Conservation (phyloP, 129 eudicot genomes). For the Escallonia rubra region DNA sequence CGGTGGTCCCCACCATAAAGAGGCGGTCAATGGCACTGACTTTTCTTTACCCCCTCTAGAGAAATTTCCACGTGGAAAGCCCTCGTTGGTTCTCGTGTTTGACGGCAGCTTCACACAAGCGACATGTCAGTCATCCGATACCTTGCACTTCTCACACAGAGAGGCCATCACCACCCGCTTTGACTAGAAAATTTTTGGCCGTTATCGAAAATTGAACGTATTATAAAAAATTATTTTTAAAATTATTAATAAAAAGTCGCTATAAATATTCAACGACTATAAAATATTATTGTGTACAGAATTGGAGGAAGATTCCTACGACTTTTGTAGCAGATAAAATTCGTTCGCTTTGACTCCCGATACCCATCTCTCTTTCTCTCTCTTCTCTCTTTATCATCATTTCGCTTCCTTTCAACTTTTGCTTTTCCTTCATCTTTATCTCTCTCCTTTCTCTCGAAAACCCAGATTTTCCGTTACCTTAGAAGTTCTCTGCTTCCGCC, state of each 20-base stretch:
- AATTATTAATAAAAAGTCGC: too few species aligned
- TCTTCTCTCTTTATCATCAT: slow-evolving; percentile 5
- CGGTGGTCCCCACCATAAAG: neutral
- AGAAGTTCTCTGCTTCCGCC: too few species aligned
- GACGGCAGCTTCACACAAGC: slow-evolving; percentile 27
- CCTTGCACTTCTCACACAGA: neutral
- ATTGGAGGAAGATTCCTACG: too few species aligned
- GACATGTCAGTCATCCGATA: slow-evolving; percentile 7
- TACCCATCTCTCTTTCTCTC: slow-evolving; percentile 28
- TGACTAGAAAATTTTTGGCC: too few species aligned
- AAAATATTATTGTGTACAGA: too few species aligned
- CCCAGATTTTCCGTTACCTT: neutral
- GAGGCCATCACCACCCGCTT: too few species aligned
- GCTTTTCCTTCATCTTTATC: slow-evolving; percentile 3
- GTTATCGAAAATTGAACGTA: too few species aligned
- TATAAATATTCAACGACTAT: too few species aligned
- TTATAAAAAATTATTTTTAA: too few species aligned
- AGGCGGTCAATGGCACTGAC: slow-evolving; percentile 17
- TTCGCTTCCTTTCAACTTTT: slow-evolving; percentile 1
- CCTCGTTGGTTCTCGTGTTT: slow-evolving; percentile 11
- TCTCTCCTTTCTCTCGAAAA: neutral
- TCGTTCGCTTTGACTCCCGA: slow-evolving; percentile 12
- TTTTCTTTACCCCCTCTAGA: neutral
- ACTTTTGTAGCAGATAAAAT: too few species aligned
- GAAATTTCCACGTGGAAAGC: slow-evolving; percentile 15